Evolutionary conservation across 257 asterid genomes (phyloP), one percentile per base, ranked within the genome.

Genomic region (Schizonepeta tenuifolia): DNA sequence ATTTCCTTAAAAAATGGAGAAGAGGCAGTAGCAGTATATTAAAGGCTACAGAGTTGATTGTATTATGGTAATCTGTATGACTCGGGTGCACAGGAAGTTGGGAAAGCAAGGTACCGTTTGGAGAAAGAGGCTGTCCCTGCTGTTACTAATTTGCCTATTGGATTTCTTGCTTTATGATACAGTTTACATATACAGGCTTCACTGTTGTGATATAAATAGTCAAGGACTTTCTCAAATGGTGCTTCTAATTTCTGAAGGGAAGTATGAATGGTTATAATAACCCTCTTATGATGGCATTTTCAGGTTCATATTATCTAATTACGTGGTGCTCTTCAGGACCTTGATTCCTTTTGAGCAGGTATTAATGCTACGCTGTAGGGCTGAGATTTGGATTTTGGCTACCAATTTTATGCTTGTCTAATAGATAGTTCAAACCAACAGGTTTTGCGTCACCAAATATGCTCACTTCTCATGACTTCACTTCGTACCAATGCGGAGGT

Each of bases 401-500:
- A 50, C 46, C 28, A 60, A 41, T 15, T 67, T 66, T 61, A 67
- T 77, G 38, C 47, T 81, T 78, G 75, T 79, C 83, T 86, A 74
- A 83, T 79, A 58, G 21, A 53, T 73, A 51, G 61, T 80, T 65
- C 72, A 58, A 81, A 72, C 71, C 28, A 67, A 81, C 95, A 95
- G 99, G 90, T 88, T 75, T 82, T 92, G 78, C 96, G 95, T 53
- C 91, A 78, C 80, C 92, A 90, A 79, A 86, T 92, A 78, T 95
- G 98, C 81, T 95, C 99, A 74, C 95, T 95, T 75, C 96, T 95
- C 70, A 95, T 95, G 99, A 95, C 98, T 56, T 95, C 99, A 63
- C 96, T 95, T 57, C 97, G 99, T 53, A 92, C 95, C 8, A 93
- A 95, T 74, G 85, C 99, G 50, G 99, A 95, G 99, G 99, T 95